Evolutionary conservation across 2,329 filamentous ascomycete genomes (phyloP).

Genomic region (Hymenotorrendiella dingleyae): DNA sequence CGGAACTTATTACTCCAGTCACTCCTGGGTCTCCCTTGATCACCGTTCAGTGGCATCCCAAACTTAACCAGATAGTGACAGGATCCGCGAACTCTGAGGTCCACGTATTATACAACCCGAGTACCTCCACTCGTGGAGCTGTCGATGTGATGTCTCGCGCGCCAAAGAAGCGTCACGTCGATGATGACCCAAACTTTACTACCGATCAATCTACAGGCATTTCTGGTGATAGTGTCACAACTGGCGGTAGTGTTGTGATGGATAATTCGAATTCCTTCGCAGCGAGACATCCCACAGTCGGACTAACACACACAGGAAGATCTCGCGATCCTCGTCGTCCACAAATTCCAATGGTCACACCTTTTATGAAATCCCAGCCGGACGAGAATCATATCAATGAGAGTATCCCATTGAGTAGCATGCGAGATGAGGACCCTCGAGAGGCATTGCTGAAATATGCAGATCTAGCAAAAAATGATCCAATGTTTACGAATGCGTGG

Average conservation of each 20-base stretch:
- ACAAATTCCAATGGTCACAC: constrained; percentile 77
- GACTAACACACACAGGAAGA: constrained; percentile 71
- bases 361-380: constrained; percentile 84
- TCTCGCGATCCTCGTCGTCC: constrained; percentile 76
- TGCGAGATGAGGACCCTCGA: constrained; percentile 93
- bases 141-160: constrained; percentile 87
- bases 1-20: constrained; percentile 83
- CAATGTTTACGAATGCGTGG: constrained; percentile 92
- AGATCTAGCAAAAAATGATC: constrained; percentile 85
- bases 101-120: constrained; percentile 85
- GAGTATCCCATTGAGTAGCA: constrained; percentile 81
- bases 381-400: constrained; percentile 85
- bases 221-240: constrained; percentile 71
- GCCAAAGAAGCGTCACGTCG: constrained; percentile 90
- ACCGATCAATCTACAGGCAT: constrained; percentile 78
- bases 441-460: constrained; percentile 94
- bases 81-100: constrained; percentile 88
- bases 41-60: constrained; percentile 83
- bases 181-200: constrained; percentile 83
- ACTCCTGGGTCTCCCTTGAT: constrained; percentile 79
- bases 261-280: constrained; percentile 41
- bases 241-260: constrained; percentile 55
- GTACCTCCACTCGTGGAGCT: constrained; percentile 74
- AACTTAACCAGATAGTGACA: constrained; percentile 92
- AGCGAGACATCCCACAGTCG: constrained; percentile 61